phyloP scores from a whole-genome alignment of 2,329 filamentous ascomycete species.

The Neobulgaria alba region DNA sequence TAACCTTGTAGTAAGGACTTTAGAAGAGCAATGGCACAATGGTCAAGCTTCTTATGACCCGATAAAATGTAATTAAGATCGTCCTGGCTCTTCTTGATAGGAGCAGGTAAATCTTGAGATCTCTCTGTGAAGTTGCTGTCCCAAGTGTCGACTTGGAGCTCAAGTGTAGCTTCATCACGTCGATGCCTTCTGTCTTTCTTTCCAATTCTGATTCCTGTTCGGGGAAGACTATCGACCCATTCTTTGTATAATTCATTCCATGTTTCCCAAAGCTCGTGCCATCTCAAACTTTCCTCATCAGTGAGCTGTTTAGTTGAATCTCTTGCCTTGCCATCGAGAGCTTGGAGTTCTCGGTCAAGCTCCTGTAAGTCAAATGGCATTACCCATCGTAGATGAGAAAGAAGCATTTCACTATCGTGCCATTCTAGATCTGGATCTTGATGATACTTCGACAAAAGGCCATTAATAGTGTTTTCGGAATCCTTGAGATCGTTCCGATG shows the following conservation, averaged over 20 bases:
- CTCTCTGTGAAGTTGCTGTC: background rate
- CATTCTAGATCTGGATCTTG: background rate
- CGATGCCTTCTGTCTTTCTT: background rate
- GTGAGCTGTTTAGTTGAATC: background rate
- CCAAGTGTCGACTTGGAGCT: background rate
- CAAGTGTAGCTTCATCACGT: background rate
- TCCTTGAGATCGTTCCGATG: background rate
- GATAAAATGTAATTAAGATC: too few species aligned
- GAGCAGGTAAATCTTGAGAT: too few species aligned
- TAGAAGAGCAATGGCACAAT: too few species aligned
- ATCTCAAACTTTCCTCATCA: background rate
- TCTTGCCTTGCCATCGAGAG: conserved; percentile 4
- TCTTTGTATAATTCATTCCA: background rate
- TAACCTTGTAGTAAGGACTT: too few species aligned
- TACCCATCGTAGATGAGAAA: conserved; percentile 3
- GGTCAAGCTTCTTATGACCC: too few species aligned
- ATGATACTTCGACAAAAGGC: background rate
- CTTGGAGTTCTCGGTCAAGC: conserved; percentile 1
- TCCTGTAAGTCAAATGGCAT: conserved; percentile 2
- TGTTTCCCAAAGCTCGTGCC: background rate
- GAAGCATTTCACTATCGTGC: conserved; percentile 5
- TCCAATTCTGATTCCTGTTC: background rate
- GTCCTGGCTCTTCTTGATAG: too few species aligned
- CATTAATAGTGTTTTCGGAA: conserved; percentile 5
- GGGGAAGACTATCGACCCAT: background rate